Conservation (phyloP, 2,329 filamentous ascomycete genomes). For the Alternaria sp. region DNA sequence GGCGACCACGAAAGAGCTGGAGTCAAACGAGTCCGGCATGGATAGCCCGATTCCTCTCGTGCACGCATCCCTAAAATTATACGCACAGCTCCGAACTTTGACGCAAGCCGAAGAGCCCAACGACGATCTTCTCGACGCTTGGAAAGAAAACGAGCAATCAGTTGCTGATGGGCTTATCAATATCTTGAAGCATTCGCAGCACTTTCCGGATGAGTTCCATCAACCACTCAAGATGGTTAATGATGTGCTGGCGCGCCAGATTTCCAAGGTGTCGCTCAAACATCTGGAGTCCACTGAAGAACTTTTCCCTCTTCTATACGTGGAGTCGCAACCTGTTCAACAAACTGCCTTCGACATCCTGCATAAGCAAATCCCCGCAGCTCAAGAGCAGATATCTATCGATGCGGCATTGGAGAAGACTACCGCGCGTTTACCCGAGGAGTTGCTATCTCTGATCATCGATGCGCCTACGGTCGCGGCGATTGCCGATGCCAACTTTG, state of each 20-base stretch:
- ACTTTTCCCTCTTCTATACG: conserved; percentile 77
- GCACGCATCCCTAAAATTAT: conserved; percentile 75
- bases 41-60: conserved; percentile 61
- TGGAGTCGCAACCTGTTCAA: conserved; percentile 76
- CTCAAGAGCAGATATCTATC: conserved; percentile 82
- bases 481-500: conserved; percentile 69
- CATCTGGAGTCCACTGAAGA: conserved; percentile 69
- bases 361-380: conserved; percentile 76
- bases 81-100: conserved; percentile 66
- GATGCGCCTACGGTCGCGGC: conserved; percentile 75
- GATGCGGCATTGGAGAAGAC: conserved; percentile 75
- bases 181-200: conserved; percentile 64
- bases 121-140: conserved; percentile 81
- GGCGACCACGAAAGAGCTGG: conserved; percentile 33
- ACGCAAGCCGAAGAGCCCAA: conserved; percentile 69
- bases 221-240: conserved; percentile 79
- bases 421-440: conserved; percentile 77
- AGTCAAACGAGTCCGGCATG: conserved; percentile 30
- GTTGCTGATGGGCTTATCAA: conserved; percentile 66
- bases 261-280: conserved; percentile 67
- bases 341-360: conserved; percentile 80
- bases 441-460: conserved; percentile 82
- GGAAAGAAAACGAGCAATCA: conserved; percentile 64
- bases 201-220: conserved; percentile 60
- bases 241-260: conserved; percentile 71